phyloP scores from a whole-genome alignment of 2,329 filamentous ascomycete genomes.

The Phialophora macrospora region DNA sequence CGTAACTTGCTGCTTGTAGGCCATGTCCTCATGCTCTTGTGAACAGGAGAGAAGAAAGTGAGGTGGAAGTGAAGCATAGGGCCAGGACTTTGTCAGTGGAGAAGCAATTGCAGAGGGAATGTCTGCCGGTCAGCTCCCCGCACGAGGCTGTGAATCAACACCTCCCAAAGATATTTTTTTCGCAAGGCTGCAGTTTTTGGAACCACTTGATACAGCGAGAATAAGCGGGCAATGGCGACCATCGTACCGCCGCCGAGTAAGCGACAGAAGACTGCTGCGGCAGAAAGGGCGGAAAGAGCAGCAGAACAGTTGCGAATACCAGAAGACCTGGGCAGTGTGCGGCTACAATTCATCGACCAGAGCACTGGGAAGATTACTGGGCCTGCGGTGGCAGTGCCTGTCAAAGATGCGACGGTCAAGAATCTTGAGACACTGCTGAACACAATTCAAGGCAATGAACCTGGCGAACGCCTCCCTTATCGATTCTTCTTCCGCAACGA shows the following conservation, averaged over 20 bases:
- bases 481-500: constrained; percentile 64
- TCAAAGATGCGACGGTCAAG: constrained; percentile 84
- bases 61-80: neutral
- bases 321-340: constrained; percentile 73
- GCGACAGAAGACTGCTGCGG: constrained; percentile 76
- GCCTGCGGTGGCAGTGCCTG: constrained; percentile 73
- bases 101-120: constrained; percentile 4
- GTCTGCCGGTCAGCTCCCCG: constrained; percentile 23
- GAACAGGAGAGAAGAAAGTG: neutral
- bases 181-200: constrained; percentile 6
- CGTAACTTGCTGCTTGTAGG: constrained; percentile 2
- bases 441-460: constrained; percentile 74
- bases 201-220: neutral
- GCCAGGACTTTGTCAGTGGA: neutral
- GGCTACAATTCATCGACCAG: constrained; percentile 87
- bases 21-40: neutral
- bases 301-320: constrained; percentile 73
- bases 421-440: constrained; percentile 89
- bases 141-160: constrained; percentile 21
- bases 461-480: constrained; percentile 67
- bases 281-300: constrained; percentile 73
- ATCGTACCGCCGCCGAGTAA: constrained; percentile 84
- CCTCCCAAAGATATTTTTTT: constrained; percentile 20
- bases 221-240: constrained; percentile 68
- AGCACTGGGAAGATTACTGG: constrained; percentile 70